Percentiles rank a stretch among this genome's conserved stretches.
phyloP scores from a whole-genome alignment of 176 grass and related monocot genomes.

The Urochloa ruziziensis region DNA sequence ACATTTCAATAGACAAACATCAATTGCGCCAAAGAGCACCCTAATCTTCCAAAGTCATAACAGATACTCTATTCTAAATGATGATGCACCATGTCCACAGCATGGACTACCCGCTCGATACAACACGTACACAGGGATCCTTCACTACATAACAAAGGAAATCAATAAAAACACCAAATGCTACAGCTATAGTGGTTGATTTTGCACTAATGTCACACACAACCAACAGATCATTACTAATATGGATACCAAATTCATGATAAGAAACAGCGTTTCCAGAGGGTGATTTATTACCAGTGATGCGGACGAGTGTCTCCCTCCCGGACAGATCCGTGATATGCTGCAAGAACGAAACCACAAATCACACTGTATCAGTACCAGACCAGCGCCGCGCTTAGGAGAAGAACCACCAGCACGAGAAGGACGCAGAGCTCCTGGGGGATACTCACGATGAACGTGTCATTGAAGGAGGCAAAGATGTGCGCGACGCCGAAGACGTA shows the following conservation, averaged over 20 bases:
- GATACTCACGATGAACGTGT: conserved; percentile 77
- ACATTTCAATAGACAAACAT: not conserved
- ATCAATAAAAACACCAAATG: not conserved
- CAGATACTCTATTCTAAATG: not conserved
- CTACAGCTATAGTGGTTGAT: too few relatives aligned
- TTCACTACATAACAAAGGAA: not conserved
- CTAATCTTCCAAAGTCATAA: not conserved
- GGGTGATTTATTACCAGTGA: conserved; percentile 56
- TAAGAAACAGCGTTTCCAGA: not conserved
- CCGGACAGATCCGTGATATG: conserved; percentile 92
- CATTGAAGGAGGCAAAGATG: conserved; percentile 73
- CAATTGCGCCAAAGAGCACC: not conserved
- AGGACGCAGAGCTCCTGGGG: too few relatives aligned
- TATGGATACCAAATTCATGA: not conserved
- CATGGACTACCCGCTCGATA: not conserved
- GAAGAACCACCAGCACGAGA: not conserved
- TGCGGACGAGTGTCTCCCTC: conserved; percentile 86
- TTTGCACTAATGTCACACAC: not conserved
- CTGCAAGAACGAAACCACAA: conserved; percentile 41
- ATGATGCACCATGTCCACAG: not conserved
- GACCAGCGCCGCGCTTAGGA: not conserved
- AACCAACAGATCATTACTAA: not conserved
- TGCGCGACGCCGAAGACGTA: conserved; percentile 63
- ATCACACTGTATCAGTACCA: not conserved
- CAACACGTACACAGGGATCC: not conserved